Conservation (phyloP, 768 basidiomycete species). For the Mycena metata region DNA sequence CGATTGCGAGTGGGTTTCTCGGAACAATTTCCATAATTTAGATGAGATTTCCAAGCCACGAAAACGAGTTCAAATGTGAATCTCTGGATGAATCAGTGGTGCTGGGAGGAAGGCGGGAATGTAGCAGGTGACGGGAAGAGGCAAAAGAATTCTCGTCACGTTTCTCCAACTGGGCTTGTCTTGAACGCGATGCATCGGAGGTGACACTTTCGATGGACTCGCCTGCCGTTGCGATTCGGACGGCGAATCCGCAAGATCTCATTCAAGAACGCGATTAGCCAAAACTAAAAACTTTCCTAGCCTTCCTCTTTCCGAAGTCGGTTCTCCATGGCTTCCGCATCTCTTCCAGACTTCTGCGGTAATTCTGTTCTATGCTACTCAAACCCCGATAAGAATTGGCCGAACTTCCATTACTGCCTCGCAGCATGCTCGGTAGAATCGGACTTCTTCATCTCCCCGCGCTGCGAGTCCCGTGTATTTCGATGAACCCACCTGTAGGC, state of each 20-base stretch:
- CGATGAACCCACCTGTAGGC: conserved; percentile 20
- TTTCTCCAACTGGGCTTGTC: not conserved
- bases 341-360: conserved; percentile 34
- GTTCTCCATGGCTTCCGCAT: conserved; percentile 27
- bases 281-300: conserved; percentile 24
- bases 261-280: conserved; percentile 29
- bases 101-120: not conserved
- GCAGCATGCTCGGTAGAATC: conserved; percentile 23
- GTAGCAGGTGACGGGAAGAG: not conserved
- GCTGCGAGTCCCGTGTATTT: conserved; percentile 18
- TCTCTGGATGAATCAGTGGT: too few species aligned
- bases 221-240: conserved; percentile 27
- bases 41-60: not conserved
- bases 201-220: conserved; percentile 3
- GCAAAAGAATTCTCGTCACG: conserved; percentile 6
- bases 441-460: conserved; percentile 20
- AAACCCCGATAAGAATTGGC: conserved; percentile 28
- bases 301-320: conserved; percentile 19
- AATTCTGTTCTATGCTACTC: conserved; percentile 28
- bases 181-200: conserved; percentile 5
- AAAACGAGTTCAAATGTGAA: too few species aligned
- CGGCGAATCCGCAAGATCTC: conserved; percentile 18
- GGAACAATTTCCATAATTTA: conserved; percentile 11
- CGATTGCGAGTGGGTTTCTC: not conserved
- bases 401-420: conserved; percentile 35